These are phyloP conservation scores for Sporisorium iseilematis-ciliati DNA, from an alignment of 1,284 basidiomycete species.

Conservation along the genomic window DNA sequence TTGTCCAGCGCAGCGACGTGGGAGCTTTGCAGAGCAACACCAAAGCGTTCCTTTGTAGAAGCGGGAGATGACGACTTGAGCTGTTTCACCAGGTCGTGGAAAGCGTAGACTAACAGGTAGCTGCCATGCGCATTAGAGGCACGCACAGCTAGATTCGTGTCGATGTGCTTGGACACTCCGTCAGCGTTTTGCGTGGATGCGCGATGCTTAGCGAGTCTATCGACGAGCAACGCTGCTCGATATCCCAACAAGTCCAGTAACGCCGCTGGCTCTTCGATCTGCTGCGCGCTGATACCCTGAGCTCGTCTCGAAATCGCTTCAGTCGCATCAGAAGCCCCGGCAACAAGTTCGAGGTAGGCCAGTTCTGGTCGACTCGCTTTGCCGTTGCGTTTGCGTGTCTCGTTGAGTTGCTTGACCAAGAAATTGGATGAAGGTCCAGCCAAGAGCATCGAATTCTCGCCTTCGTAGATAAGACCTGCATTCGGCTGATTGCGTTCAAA, in stretches of 20 bases:
- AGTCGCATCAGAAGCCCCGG: neutral
- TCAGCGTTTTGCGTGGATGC: constrained; percentile 9
- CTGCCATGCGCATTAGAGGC: constrained; percentile 51
- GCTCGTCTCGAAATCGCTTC: constrained; percentile 14
- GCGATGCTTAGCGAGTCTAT: constrained; percentile 43
- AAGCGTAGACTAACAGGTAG: constrained; percentile 48
- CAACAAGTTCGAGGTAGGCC: constrained; percentile 35
- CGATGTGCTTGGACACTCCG: constrained; percentile 39
- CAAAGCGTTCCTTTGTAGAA: constrained; percentile 16
- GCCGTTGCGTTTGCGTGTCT: constrained; percentile 27
- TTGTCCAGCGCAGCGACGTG: constrained; percentile 29
- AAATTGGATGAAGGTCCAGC: constrained; percentile 58
- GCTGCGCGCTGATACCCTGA: constrained; percentile 6
- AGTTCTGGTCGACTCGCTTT: constrained; percentile 39
- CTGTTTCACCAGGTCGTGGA: constrained; percentile 27
- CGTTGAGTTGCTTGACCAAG: constrained; percentile 53
- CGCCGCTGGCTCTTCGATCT: constrained; percentile 22
- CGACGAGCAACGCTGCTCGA: constrained; percentile 42
- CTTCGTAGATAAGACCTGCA: constrained; percentile 61
- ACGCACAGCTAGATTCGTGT: constrained; percentile 48
- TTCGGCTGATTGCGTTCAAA: constrained; percentile 60
- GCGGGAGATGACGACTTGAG: constrained; percentile 14
- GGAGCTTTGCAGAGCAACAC: constrained; percentile 7
- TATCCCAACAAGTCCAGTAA: constrained; percentile 47
- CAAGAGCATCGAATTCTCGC: constrained; percentile 61